These are phyloP conservation scores for Lachancea lanzarotensis DNA, from an alignment of 805 yeast species.

Conservation along the genomic window DNA sequence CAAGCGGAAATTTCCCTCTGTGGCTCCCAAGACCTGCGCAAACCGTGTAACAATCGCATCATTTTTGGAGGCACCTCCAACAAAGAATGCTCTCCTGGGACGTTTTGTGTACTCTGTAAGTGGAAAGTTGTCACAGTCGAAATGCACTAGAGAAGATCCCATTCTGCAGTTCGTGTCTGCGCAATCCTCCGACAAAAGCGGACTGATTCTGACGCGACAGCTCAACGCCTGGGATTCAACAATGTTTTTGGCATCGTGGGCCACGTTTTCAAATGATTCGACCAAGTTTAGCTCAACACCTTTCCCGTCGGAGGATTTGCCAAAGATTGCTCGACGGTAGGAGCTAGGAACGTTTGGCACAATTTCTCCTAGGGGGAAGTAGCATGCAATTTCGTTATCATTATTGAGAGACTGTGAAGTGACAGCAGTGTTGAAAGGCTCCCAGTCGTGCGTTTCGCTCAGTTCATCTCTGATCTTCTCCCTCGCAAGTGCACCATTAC, in stretches of 20 bases:
- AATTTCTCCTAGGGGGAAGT: conserved; percentile 86
- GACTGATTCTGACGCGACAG: conserved; percentile 73
- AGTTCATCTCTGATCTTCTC: conserved; percentile 64
- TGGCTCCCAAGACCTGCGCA: conserved; percentile 58
- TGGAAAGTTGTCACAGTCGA: conserved; percentile 31
- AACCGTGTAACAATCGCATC: conserved; percentile 58
- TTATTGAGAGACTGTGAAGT: conserved; percentile 31
- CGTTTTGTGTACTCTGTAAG: conserved; percentile 29
- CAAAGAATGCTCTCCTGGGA: conserved; percentile 71
- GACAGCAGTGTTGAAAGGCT: conserved; percentile 47
- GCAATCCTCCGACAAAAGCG: conserved; percentile 48
- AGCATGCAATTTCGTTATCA: conserved; percentile 57
- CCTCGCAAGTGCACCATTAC: conserved; percentile 85
- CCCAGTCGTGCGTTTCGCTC: conserved; percentile 44
- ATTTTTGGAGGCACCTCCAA: conserved; percentile 84
- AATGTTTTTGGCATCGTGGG: conserved; percentile 66
- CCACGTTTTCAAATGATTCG: conserved; percentile 41
- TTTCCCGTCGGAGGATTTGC: conserved; percentile 25
- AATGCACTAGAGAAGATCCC: conserved; percentile 21
- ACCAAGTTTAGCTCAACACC: conserved; percentile 19
- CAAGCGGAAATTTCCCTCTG: conserved; percentile 57
- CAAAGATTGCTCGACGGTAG: conserved; percentile 45
- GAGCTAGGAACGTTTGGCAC: conserved; percentile 75
- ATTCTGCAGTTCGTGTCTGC: conserved; percentile 6
- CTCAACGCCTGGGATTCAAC: conserved; percentile 84